Evolutionary conservation across 257 asterid species (phyloP).

Genomic region (Anisodus tanguticus): DNA sequence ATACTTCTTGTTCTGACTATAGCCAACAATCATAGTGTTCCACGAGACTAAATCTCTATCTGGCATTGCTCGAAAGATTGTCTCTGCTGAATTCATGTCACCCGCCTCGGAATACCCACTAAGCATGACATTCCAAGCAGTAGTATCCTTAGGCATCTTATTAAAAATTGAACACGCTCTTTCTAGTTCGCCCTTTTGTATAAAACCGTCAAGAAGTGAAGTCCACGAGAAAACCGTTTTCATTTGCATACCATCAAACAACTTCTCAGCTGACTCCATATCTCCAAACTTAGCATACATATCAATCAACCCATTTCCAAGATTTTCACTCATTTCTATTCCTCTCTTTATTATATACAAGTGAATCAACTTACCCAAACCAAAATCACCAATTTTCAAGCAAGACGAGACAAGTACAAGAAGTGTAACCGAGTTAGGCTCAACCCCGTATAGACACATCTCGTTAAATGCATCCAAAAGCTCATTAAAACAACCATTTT

Average conservation of each 20-base stretch:
- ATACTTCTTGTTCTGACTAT: slow-evolving; percentile 30
- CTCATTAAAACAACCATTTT: slow-evolving; percentile 44
- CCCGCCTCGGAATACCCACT: slow-evolving; percentile 40
- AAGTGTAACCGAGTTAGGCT: slow-evolving; percentile 72
- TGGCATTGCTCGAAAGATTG: slow-evolving; percentile 27
- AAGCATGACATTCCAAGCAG: slow-evolving; percentile 36
- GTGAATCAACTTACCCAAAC: slow-evolving; percentile 55
- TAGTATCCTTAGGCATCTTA: slow-evolving; percentile 42
- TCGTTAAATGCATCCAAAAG: slow-evolving; percentile 43
- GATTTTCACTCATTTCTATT: slow-evolving; percentile 27
- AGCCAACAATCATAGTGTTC: slow-evolving; percentile 37
- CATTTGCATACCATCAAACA: slow-evolving; percentile 53
- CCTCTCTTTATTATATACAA: slow-evolving; percentile 44
- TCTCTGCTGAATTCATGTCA: slow-evolving; percentile 32
- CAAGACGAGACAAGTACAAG: slow-evolving; percentile 62
- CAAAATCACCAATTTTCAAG: slow-evolving; percentile 45
- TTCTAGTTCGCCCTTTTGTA: slow-evolving; percentile 58
- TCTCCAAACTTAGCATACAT: slow-evolving; percentile 73
- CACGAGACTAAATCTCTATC: slow-evolving; percentile 32
- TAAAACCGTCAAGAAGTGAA: slow-evolving; percentile 64
- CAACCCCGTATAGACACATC: slow-evolving; percentile 55
- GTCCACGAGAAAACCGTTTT: slow-evolving; percentile 75
- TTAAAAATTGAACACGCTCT: slow-evolving; percentile 54
- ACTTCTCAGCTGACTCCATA: slow-evolving; percentile 47
- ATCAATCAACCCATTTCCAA: slow-evolving; percentile 43